Evolutionary conservation across 192 early-diverging fungal genomes (phyloP).

Genomic region (Backusella mclennaniae): DNA sequence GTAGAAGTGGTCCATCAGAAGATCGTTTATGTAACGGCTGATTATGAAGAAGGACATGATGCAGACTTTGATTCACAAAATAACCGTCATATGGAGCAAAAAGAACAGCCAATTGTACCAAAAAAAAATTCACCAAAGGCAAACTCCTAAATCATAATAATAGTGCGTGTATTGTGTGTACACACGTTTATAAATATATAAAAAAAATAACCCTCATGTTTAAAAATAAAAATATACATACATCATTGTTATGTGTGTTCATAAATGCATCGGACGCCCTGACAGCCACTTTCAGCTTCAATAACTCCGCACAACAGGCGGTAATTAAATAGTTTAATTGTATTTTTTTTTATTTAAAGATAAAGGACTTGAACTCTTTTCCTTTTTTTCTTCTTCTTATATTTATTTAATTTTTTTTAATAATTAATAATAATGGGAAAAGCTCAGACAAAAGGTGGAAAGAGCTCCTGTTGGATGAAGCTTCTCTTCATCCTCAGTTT

Average conservation of each 20-base stretch:
- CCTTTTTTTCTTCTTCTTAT: background rate
- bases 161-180: background rate
- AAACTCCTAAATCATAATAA: background rate
- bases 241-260: background rate
- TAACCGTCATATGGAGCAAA: background rate
- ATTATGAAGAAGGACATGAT: background rate
- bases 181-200: background rate
- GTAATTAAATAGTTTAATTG: background rate
- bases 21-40: background rate
- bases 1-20: background rate
- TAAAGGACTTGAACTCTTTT: background rate
- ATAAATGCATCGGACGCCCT: slow-evolving; percentile 4
- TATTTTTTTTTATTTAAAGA: background rate
- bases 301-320: background rate
- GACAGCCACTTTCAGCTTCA: background rate
- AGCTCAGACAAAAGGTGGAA: background rate
- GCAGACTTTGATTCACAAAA: background rate
- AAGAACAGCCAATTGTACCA: background rate
- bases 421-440: slow-evolving; percentile 6
- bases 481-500: slow-evolving; percentile 25
- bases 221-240: slow-evolving; percentile 2
- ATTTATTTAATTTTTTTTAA: background rate
- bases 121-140: background rate
- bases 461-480: slow-evolving; percentile 13
- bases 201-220: background rate